Conservation (phyloP, 257 asterid genomes). For the Lantana camara region DNA sequence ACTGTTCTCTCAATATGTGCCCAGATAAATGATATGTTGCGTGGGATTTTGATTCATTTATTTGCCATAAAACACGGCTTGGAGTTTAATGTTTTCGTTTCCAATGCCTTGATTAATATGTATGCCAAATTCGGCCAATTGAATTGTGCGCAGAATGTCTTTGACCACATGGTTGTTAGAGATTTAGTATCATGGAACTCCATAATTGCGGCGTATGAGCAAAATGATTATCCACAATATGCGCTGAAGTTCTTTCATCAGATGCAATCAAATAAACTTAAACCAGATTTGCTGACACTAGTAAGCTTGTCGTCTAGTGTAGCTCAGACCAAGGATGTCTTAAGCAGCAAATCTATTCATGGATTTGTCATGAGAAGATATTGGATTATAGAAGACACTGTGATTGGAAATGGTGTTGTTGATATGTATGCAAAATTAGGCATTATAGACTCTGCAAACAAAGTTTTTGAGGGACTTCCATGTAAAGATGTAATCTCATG, state of each 20-base stretch:
- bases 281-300: slow-evolving; percentile 70
- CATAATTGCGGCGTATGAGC: slow-evolving; percentile 80
- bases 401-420: slow-evolving; percentile 70
- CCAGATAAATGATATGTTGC: slow-evolving; percentile 49
- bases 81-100: slow-evolving; percentile 64
- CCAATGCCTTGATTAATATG: slow-evolving; percentile 84
- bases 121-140: slow-evolving; percentile 72
- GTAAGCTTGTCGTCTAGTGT: slow-evolving; percentile 71
- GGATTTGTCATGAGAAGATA: slow-evolving; percentile 58
- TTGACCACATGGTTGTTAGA: slow-evolving; percentile 53
- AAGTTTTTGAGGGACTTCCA: slow-evolving; percentile 57
- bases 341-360: slow-evolving; percentile 60
- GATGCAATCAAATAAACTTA: slow-evolving; percentile 50
- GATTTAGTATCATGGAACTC: slow-evolving; percentile 84
- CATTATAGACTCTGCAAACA: slow-evolving; percentile 49
- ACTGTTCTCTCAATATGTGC: slow-evolving; percentile 73
- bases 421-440: slow-evolving; percentile 94
- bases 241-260: slow-evolving; percentile 50
- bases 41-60: slow-evolving; percentile 63
- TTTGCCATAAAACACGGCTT: slow-evolving; percentile 63
- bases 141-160: slow-evolving; percentile 50
- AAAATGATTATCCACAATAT: slow-evolving; percentile 51
- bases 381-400: slow-evolving; percentile 51
- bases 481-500: slow-evolving; percentile 73
- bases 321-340: slow-evolving; percentile 58